phyloP scores from a whole-genome alignment of 768 basidiomycete genomes.

The Lentinus brumalis region DNA sequence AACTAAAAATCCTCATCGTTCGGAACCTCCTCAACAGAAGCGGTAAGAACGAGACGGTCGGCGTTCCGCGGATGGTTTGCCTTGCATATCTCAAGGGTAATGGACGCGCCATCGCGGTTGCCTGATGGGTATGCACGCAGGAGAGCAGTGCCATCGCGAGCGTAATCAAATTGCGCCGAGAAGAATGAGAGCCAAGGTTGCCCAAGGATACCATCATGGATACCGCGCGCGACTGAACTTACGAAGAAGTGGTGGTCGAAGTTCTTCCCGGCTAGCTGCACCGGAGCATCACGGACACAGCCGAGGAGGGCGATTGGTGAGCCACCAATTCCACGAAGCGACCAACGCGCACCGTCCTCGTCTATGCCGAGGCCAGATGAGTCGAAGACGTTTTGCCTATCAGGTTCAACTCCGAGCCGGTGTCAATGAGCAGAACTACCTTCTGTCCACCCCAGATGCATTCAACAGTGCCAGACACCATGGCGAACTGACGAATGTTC shows the following conservation, averaged over 20 bases:
- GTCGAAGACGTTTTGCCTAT: not conserved
- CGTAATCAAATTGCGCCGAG: conserved; percentile 10
- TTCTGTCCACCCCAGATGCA: conserved; percentile 7
- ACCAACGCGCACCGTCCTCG: conserved; percentile 28
- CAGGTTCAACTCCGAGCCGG: conserved; percentile 30
- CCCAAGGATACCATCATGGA: conserved; percentile 24
- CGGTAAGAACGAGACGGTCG: too few species aligned
- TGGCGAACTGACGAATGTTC: too few species aligned
- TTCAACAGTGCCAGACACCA: not conserved
- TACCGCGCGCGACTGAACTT: not conserved
- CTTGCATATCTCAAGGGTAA: not conserved
- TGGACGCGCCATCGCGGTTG: not conserved
- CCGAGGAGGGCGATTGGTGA: conserved; percentile 19
- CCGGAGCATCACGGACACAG: conserved; percentile 15
- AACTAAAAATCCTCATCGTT: too few species aligned
- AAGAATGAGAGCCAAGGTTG: conserved; percentile 22
- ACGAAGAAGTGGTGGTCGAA: conserved; percentile 35
- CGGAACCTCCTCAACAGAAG: too few species aligned
- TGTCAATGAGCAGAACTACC: conserved; percentile 25
- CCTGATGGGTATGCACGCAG: not conserved
- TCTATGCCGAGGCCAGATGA: conserved; percentile 19
- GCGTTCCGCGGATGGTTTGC: too few species aligned
- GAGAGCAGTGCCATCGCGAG: not conserved
- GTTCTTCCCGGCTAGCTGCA: conserved; percentile 20
- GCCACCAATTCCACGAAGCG: conserved; percentile 29